phyloP scores from a whole-genome alignment of 345 rosid species.

The Salix arbutifolia region DNA sequence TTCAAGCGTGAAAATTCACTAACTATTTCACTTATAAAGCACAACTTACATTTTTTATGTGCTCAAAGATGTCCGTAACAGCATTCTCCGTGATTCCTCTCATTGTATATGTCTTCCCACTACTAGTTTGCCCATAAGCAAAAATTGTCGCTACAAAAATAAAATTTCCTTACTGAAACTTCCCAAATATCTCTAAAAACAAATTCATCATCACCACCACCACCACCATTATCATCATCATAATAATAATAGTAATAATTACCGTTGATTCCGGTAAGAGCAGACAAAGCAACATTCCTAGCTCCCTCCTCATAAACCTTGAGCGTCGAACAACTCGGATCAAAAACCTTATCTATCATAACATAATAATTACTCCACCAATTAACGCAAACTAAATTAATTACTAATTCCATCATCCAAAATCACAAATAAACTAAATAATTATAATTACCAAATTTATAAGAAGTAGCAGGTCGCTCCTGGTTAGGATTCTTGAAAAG shows the following conservation, averaged over 20 bases:
- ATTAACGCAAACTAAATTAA: not conserved
- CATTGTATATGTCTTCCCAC: constrained; percentile 94
- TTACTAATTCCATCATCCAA: not conserved
- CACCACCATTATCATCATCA: too few species aligned
- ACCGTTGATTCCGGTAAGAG: constrained; percentile 89
- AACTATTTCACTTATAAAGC: not conserved
- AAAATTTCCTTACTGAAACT: not conserved
- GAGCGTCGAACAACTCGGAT: constrained; percentile 56
- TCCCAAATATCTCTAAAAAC: not conserved
- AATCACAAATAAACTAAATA: not conserved
- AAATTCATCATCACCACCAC: too few species aligned
- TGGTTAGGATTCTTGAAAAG: constrained; percentile 60
- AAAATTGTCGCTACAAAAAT: constrained; percentile 71
- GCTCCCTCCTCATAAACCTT: constrained; percentile 88
- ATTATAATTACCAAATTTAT: constrained; percentile 55
- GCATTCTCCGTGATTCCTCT: constrained; percentile 78
- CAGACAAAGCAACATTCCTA: constrained; percentile 82
- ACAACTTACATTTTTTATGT: constrained; percentile 52
- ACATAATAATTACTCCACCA: not conserved
- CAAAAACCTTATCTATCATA: constrained; percentile 72
- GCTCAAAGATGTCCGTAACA: constrained; percentile 64
- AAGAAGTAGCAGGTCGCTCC: constrained; percentile 42
- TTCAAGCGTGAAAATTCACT: not conserved
- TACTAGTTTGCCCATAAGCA: constrained; percentile 91
- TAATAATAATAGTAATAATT: not conserved